Percentiles rank a stretch among this genome's conserved stretches.
Conservation (phyloP, 2,329 filamentous ascomycete genomes). For the Aspergillus spinulosporus region DNA sequence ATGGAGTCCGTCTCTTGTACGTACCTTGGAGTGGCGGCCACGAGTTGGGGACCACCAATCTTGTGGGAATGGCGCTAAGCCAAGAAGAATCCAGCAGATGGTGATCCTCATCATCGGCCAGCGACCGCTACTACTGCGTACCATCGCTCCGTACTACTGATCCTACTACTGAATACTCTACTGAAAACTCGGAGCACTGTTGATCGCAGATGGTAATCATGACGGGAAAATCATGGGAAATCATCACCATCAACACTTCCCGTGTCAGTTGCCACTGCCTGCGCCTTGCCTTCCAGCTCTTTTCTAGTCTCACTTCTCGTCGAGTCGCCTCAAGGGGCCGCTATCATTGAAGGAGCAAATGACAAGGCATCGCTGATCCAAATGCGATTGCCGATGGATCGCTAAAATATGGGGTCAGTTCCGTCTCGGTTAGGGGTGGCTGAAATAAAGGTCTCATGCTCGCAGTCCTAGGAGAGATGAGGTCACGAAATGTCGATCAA, state of each 20-base stretch:
- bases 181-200: not conserved
- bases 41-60: constrained; percentile 15
- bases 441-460: constrained; percentile 21
- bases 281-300: not conserved
- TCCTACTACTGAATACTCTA: no score
- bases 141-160: constrained; percentile 1
- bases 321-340: not conserved
- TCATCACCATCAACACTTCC: not conserved
- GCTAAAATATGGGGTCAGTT: constrained; percentile 14
- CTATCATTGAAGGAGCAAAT: constrained; percentile 4
- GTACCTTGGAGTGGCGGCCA: not conserved
- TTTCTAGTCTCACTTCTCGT: not conserved
- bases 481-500: constrained; percentile 39
- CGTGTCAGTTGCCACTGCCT: constrained; percentile 1
- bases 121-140: constrained; percentile 9
- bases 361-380: constrained; percentile 3
- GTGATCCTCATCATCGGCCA: constrained; percentile 25
- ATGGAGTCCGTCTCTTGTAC: not conserved
- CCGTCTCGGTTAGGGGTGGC: constrained; percentile 14
- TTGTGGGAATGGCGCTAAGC: constrained; percentile 10
- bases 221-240: constrained; percentile 5
- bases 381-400: constrained; percentile 13
- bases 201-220: not conserved
- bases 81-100: constrained; percentile 20
- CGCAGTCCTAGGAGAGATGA: constrained; percentile 22